phyloP scores from a whole-genome alignment of 345 rosid species.

The Ceriops tagal region DNA sequence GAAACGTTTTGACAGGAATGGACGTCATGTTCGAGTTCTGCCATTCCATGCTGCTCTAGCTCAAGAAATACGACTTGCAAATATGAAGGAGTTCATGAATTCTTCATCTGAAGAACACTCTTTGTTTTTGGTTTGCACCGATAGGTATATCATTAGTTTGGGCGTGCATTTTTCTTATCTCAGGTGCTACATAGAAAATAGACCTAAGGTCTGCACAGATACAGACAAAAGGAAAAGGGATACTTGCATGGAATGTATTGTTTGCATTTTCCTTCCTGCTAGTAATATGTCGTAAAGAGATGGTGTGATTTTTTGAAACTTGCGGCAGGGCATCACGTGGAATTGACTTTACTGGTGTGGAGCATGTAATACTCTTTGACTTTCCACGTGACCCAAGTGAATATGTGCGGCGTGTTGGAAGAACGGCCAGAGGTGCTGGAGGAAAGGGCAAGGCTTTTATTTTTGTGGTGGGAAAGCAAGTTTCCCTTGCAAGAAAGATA shows the following conservation, averaged over 20 bases:
- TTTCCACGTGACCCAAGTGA: constrained; percentile 92
- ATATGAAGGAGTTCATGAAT: constrained; percentile 70
- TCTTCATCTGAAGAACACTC: constrained; percentile 40
- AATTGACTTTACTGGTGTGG: constrained; percentile 74
- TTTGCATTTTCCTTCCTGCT: neutral
- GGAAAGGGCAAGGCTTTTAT: constrained; percentile 85
- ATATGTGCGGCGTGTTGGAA: constrained; percentile 89
- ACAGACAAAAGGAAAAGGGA: no score
- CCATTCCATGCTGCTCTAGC: constrained; percentile 87
- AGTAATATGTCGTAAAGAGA: neutral
- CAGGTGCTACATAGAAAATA: neutral
- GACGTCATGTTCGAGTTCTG: constrained; percentile 44
- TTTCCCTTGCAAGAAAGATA: constrained; percentile 58
- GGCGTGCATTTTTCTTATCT: neutral
- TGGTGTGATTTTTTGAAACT: constrained; percentile 14
- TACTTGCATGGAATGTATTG: no score
- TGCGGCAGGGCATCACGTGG: constrained; percentile 83
- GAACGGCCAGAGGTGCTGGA: constrained; percentile 91
- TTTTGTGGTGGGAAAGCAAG: constrained; percentile 90
- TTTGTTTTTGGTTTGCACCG: constrained; percentile 74
- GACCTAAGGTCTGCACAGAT: neutral
- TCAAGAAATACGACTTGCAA: constrained; percentile 59
- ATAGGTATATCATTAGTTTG: constrained; percentile 45
- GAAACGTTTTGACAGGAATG: constrained; percentile 73
- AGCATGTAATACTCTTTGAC: constrained; percentile 81